phyloP scores from a whole-genome alignment of 306 rosid genomes.

The Lagenaria siceraria region DNA sequence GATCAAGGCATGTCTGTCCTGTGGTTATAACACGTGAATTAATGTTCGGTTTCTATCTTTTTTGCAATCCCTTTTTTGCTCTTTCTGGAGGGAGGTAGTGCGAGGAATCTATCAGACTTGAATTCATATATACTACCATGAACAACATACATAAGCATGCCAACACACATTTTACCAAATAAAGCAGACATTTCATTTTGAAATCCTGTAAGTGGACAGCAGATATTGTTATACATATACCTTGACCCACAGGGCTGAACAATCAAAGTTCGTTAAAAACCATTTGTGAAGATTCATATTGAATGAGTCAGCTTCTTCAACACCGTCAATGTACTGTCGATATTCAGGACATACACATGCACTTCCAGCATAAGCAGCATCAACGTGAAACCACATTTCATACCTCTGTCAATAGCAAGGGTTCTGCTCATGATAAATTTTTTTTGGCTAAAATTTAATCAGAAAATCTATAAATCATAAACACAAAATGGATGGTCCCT shows the following conservation, averaged over 20 bases:
- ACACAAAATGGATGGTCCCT: background rate
- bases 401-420: slow-evolving; percentile 30
- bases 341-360: slow-evolving; percentile 91
- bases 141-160: background rate
- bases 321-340: slow-evolving; percentile 68
- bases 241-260: slow-evolving; percentile 93
- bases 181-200: background rate
- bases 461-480: background rate
- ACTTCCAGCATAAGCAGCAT: slow-evolving; percentile 98
- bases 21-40: slow-evolving; percentile 13
- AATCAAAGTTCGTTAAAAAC: slow-evolving; percentile 87
- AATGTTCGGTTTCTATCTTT: background rate
- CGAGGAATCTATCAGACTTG: background rate
- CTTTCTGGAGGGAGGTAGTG: background rate
- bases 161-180: background rate
- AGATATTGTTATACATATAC: slow-evolving; percentile 25
- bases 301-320: slow-evolving; percentile 85
- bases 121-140: background rate
- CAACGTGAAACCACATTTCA: slow-evolving; percentile 84
- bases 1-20: slow-evolving; percentile 75
- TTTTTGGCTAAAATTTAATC: background rate
- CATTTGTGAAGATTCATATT: slow-evolving; percentile 96
- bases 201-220: background rate
- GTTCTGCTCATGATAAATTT: background rate
- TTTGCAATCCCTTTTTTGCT: background rate